Evolutionary conservation across 2,329 filamentous ascomycete species (phyloP), one percentile per base, ranked within the genome.

Genomic region (Pestalotiopsis sp.): DNA sequence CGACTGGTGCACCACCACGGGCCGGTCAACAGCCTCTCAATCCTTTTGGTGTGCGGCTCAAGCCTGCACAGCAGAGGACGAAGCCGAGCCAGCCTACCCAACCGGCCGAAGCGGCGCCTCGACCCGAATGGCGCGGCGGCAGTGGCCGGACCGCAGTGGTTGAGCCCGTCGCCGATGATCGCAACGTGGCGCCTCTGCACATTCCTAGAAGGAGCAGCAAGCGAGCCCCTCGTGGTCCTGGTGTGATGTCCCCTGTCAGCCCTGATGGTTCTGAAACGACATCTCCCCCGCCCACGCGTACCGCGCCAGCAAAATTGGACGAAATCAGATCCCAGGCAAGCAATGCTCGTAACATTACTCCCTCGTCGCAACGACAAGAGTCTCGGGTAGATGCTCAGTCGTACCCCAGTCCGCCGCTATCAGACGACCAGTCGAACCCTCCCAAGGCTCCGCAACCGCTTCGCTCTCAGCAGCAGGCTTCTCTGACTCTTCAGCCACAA

Each of bases 121-220:
- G 85, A 25, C 88, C 90, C 4, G 85, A 90, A 68, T 94, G 92
- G 92, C 91, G 90, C 74, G 92, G 92, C 20, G 89, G 90, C 49
- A 93, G 90, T 76, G 92, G 92, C 36, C 88, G 92, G 72, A 85
- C 86, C 57, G 83, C 87, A 45, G 84, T 93, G 68, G 86, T 92
- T 41, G 85, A 86, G 59, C 90, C 91, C 3, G 86, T 93, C 49
- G 86, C 83, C 75, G 91, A 93, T 75, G 87, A 88, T 45, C 82
- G 81, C 57, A 81, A 83, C 69, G 86, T 85, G 14, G 80, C 86
- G 68, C 87, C 89, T n/a, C 79, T 92, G 57, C 85, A 81, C 70
- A 82, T 91, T 67, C 85, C 86, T 17, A 82, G 81, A 57, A 88
- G 83, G 76, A 85, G 79, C 74, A 83, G 79, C 74, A 87, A 83